phyloP scores from a whole-genome alignment of 495 filamentous ascomycete species.

The Articulospora tetracladia region DNA sequence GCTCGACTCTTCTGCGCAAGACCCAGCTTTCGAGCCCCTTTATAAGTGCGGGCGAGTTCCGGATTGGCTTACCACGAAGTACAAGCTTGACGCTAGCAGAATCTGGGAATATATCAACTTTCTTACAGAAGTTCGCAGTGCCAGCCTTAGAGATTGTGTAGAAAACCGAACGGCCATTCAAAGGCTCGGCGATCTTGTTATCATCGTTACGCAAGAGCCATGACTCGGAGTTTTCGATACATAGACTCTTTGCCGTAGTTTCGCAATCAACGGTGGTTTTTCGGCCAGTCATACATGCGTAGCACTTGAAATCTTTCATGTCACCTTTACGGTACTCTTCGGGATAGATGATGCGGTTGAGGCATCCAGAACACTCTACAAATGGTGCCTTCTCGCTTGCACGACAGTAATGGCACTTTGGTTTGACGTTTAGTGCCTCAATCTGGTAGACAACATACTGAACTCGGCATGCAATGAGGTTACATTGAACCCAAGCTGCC shows the following conservation, averaged over 20 bases:
- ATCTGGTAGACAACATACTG: conserved; percentile 44
- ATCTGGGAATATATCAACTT: conserved; percentile 34
- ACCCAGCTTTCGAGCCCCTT: conserved; percentile 31
- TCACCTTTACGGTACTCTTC: conserved; percentile 29
- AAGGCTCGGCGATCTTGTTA: conserved; percentile 28
- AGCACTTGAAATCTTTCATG: conserved; percentile 30
- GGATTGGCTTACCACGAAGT: conserved; percentile 36
- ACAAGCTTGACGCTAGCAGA: conserved; percentile 12
- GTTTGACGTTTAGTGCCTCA: conserved; percentile 31
- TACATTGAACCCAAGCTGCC: conserved; percentile 41
- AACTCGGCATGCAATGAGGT: conserved; percentile 32
- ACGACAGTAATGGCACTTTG: conserved; percentile 46
- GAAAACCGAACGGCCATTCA: conserved; percentile 36
- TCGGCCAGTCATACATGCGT: conserved; percentile 30
- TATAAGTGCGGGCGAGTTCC: conserved; percentile 31
- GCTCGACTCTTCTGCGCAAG: conserved; percentile 27
- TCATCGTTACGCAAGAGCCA: conserved; percentile 38
- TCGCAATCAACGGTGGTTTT: conserved; percentile 29
- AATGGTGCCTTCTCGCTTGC: conserved; percentile 12
- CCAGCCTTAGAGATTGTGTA: conserved; percentile 31
- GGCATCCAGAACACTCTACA: conserved; percentile 36
- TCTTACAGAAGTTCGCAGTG: conserved; percentile 26
- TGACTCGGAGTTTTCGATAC: conserved; percentile 30
- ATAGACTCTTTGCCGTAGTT: conserved; percentile 29
- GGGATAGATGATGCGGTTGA: conserved; percentile 41